Evolutionary conservation across 164 flowering plant genomes (phyloP), one percentile per base, ranked within the genome.

Genomic region (Tetrastigma voinierianum): DNA sequence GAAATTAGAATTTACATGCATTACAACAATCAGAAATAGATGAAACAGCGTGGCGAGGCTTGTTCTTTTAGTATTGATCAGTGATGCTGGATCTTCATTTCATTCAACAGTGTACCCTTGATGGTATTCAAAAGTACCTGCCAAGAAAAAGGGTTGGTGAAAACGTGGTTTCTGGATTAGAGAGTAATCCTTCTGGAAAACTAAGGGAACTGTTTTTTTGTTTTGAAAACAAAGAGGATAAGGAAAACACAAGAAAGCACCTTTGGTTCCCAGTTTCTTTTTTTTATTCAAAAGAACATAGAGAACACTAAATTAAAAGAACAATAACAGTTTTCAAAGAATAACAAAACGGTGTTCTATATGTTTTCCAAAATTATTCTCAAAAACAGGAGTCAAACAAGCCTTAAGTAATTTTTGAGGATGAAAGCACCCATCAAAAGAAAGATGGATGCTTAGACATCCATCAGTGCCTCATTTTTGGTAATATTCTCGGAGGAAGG

Each of bases 1-100:
- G 52, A 66, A 45, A 52, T 44, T 66, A 23, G 44, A 21, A 55
- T 66, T 52, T 66, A 56, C 52, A 56, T 21, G 46, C 45, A 66
- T 19, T 3, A 32, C 20, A 54, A 59, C n/a, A 20, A 65, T 44
- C 4, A 58, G 2, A 15, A 19, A n/a, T n/a, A 10, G 19, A 43
- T 55, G 51, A n/a, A n/a, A 16, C 19, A 44, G 15, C 7, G 46
- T 40, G 40, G 3, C 15, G 11, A 32, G 3, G 0, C 32, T 32
- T 55, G 21, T 2, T 20, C 12, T 18, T 46, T 20, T 16, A 43
- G 21, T 52, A 15, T 66, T 9, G 32, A 43, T 19, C 46, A 48
- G 47, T 64, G 51, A 51, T 12, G 9, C 7, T 46, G 40, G 32
- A 32, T 47, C 2, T 18, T 25, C 23, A n/a, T 43, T 20, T 25